Conservation (phyloP, 2,329 filamentous ascomycete genomes). For the Pseudocercospora pini-densiflorae region DNA sequence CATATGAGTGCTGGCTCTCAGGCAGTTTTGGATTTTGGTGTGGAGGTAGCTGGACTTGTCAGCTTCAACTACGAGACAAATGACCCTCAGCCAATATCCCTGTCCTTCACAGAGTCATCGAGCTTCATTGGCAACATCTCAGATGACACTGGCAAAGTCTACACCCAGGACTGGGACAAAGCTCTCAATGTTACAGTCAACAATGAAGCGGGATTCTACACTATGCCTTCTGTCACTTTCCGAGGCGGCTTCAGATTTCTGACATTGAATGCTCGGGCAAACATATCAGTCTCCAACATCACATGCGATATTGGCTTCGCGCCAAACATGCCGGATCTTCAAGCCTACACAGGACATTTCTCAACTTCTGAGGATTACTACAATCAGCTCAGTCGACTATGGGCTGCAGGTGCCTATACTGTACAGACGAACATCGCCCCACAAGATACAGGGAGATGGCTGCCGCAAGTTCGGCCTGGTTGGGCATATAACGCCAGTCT, state of each 20-base stretch:
- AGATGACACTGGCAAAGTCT: background rate
- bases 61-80: background rate
- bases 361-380: background rate
- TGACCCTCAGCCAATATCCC: background rate
- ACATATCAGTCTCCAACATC: background rate
- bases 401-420: background rate
- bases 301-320: background rate
- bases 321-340: background rate
- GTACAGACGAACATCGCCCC: background rate
- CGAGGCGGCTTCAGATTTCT: background rate
- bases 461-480: background rate
- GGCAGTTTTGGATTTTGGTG: background rate
- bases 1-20: background rate
- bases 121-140: background rate
- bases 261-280: background rate
- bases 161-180: background rate
- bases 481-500: background rate
- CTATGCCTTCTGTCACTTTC: background rate
- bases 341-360: background rate
- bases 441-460: background rate
- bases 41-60: background rate
- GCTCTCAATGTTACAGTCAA: background rate
- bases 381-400: background rate
- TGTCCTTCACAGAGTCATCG: background rate
- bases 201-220: background rate